Evolutionary conservation across 768 basidiomycete genomes (phyloP), one percentile per base, ranked within the genome.

Genomic region (Hericium rajendrae): DNA sequence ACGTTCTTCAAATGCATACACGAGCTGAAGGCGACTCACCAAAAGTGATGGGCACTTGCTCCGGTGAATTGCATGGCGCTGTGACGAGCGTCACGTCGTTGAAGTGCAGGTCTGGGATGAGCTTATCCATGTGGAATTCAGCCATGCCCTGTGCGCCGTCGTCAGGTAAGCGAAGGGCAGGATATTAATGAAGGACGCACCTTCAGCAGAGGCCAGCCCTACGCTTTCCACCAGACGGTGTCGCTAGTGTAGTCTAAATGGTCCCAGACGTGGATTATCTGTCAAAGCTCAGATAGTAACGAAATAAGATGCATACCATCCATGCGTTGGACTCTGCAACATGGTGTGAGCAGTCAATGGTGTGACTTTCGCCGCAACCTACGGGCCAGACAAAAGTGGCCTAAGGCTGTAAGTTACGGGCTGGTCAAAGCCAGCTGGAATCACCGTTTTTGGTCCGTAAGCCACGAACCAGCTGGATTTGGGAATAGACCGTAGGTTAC

Each of bases 251-350:
- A 78, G 61, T 89, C 87, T 64, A 86, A 88, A 64, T 89, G 85
- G 65, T 90, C 87, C 84, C 86, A 90, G 13, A 83, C 82, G 62
- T 88, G 86, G 26, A 86, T 60, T 85, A 87, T 88, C 87, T 88
- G 56, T 38, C n/a, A n/a, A 4, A 43, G 22, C 26, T 43, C 28
- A 59, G 52, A n/a, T 55, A 18, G 2, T 13, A 22, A 24, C 16
- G 43, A 24, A 43, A 53, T 10, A 39, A 11, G 64, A 16, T n/a
- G 10, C n/a, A n/a, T 62, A 86, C 87, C 85, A 89, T 86, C 88
- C 87, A 89, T 2, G 76, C 85, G 46, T 78, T 79, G 0, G 86
- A 77, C 66, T 86, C 86, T 86, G 55, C 12, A 49, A 4, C 3
- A 18, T 3, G 51, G 9, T 48, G 2, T 20, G 28, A n/a, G 51